Conservation (phyloP, 2,329 filamentous ascomycete genomes). For the Trichoderma sp. region DNA sequence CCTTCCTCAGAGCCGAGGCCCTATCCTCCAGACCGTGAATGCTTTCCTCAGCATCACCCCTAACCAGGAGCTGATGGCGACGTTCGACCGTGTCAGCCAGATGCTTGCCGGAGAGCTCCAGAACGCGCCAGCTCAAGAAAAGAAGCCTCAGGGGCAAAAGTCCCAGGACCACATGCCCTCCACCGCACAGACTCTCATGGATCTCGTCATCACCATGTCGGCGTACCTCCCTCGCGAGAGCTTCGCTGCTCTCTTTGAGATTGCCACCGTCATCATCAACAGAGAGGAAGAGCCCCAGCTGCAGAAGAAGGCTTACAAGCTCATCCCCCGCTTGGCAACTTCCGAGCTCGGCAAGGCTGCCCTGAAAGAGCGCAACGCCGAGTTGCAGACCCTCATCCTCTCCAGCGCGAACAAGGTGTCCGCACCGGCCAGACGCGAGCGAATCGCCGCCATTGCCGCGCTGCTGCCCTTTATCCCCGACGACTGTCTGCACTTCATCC, state of each 20-base stretch:
- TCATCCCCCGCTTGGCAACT: slow-evolving; percentile 86
- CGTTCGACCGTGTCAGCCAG: slow-evolving; percentile 81
- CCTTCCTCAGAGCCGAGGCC: slow-evolving; percentile 85
- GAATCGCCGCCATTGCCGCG: slow-evolving; percentile 78
- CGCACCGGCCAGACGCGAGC: slow-evolving; percentile 81
- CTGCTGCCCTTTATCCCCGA: slow-evolving; percentile 78
- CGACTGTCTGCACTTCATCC: slow-evolving; percentile 87
- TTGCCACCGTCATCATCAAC: slow-evolving; percentile 80
- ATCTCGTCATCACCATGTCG: slow-evolving; percentile 93
- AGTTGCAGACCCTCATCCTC: slow-evolving; percentile 82
- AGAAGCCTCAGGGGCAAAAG: slow-evolving; percentile 65
- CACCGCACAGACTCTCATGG: slow-evolving; percentile 92
- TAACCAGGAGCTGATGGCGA: slow-evolving; percentile 75
- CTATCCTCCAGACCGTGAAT: slow-evolving; percentile 92
- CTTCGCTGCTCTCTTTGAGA: slow-evolving; percentile 81
- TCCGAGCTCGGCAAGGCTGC: slow-evolving; percentile 78
- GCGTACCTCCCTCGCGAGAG: slow-evolving; percentile 87
- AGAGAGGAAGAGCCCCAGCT: slow-evolving; percentile 84
- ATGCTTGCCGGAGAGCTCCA: slow-evolving; percentile 77
- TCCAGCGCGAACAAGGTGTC: slow-evolving; percentile 81
- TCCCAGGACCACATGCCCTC: slow-evolving; percentile 79
- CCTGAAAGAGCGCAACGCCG: slow-evolving; percentile 70
- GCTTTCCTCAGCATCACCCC: slow-evolving; percentile 89
- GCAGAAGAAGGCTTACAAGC: slow-evolving; percentile 98
- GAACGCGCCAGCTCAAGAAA: slow-evolving; percentile 52